Evolutionary conservation across 805 yeast species (phyloP).

Genomic region (Cyberlindnera galapagoensis): DNA sequence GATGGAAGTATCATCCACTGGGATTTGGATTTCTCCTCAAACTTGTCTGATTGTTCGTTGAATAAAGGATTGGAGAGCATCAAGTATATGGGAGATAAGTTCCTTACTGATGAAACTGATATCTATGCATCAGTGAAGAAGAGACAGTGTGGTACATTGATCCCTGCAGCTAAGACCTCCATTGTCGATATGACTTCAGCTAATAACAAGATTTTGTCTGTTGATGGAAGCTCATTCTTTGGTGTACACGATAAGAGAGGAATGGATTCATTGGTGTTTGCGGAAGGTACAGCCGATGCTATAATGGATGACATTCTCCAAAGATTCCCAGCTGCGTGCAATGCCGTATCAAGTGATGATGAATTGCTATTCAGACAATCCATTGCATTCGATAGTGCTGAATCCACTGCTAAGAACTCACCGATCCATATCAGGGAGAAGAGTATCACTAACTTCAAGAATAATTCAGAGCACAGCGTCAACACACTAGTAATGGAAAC

Average conservation of each 20-base stretch:
- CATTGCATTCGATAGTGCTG: background rate
- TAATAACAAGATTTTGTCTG: slow-evolving; percentile 37
- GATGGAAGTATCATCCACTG: slow-evolving; percentile 63
- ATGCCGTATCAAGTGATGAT: background rate
- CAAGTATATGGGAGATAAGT: slow-evolving; percentile 25
- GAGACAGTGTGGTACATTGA: slow-evolving; percentile 54
- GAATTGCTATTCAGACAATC: slow-evolving; percentile 8
- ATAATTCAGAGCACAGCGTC: slow-evolving; percentile 13
- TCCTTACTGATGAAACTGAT: slow-evolving; percentile 18
- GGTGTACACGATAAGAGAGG: slow-evolving; percentile 43
- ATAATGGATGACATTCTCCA: slow-evolving; percentile 20
- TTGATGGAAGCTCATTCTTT: slow-evolving; percentile 48
- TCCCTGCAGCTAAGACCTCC: slow-evolving; percentile 51
- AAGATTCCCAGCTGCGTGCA: slow-evolving; percentile 15
- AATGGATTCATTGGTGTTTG: slow-evolving; percentile 16
- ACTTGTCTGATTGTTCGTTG: slow-evolving; percentile 35
- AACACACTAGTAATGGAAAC: background rate
- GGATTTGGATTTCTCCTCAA: slow-evolving; percentile 41
- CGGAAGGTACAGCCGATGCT: slow-evolving; percentile 17
- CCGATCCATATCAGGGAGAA: slow-evolving; percentile 10
- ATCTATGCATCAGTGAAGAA: slow-evolving; percentile 30
- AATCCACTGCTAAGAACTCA: slow-evolving; percentile 9
- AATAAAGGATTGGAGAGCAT: slow-evolving; percentile 41
- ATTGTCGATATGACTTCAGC: slow-evolving; percentile 41
- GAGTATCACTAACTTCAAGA: slow-evolving; percentile 13